Conservation (phyloP, 371 early-diverging fungal genomes). For the Blakeslea trispora region DNA sequence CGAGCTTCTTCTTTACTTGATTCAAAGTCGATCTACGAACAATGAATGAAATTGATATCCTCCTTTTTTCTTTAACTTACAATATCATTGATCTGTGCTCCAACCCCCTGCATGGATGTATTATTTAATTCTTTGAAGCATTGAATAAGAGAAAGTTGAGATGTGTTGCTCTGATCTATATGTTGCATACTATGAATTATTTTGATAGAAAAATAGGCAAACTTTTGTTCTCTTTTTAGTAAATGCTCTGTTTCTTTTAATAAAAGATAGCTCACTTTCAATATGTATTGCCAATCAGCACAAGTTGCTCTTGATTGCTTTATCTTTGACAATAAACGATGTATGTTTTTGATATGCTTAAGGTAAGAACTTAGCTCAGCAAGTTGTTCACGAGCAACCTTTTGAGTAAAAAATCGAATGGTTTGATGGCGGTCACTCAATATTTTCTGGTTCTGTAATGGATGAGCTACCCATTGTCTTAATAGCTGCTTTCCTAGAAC, state of each 20-base stretch:
- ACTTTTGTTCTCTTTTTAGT: no score
- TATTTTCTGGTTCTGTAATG: constrained; percentile 47
- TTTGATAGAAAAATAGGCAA: constrained; percentile 60
- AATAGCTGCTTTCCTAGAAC: constrained; percentile 56
- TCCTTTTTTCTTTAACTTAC: constrained; percentile 34
- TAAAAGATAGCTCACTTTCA: constrained; percentile 50
- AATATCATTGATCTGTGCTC: constrained; percentile 52
- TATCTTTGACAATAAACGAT: constrained; percentile 53
- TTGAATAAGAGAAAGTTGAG: constrained; percentile 36
- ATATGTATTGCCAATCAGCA: constrained; percentile 70
- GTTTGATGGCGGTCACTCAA: constrained; percentile 57
- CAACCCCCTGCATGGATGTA: constrained; percentile 50
- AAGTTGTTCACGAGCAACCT: constrained; percentile 33
- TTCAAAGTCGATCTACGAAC: constrained; percentile 72
- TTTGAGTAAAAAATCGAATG: constrained; percentile 50
- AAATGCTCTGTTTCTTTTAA: no score
- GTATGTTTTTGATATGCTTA: constrained; percentile 64
- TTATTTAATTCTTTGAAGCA: constrained; percentile 32
- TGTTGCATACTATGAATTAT: constrained; percentile 41
- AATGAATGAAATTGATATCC: no score
- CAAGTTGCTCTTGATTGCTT: constrained; percentile 49
- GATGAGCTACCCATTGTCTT: constrained; percentile 68
- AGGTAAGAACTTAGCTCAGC: constrained; percentile 45
- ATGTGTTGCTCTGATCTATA: constrained; percentile 4
- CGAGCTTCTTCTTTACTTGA: constrained; percentile 58